phyloP scores from a whole-genome alignment of 495 filamentous ascomycete species.

The Tuber magnatum region DNA sequence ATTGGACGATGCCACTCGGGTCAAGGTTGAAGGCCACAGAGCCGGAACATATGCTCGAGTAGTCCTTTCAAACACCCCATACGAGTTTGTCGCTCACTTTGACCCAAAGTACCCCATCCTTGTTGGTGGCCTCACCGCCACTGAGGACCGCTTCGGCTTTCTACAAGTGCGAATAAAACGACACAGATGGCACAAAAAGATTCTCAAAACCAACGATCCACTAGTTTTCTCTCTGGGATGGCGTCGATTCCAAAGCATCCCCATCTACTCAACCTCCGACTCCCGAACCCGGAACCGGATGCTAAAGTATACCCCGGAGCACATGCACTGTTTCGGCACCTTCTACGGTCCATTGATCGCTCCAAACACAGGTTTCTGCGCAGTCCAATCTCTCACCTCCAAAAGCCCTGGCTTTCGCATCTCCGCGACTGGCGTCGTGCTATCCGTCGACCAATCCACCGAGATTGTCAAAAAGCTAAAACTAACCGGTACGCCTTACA shows the following conservation, averaged over 20 bases:
- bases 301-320: constrained; percentile 95
- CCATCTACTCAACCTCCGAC: constrained; percentile 90
- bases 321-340: constrained; percentile 95
- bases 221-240: constrained; percentile 97
- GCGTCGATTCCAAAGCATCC: constrained; percentile 86
- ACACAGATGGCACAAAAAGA: constrained; percentile 98
- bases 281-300: constrained; percentile 88
- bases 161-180: constrained; percentile 93
- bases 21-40: constrained; percentile 76
- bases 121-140: constrained; percentile 79
- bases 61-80: constrained; percentile 77
- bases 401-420: constrained; percentile 87
- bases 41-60: constrained; percentile 93
- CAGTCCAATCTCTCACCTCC: constrained; percentile 83
- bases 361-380: constrained; percentile 91
- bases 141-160: constrained; percentile 90
- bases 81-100: constrained; percentile 86
- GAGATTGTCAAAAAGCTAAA: constrained; percentile 99
- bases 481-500: constrained; percentile 81
- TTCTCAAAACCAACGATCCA: constrained; percentile 93
- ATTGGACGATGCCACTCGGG: constrained; percentile 70
- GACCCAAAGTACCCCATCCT: constrained; percentile 77
- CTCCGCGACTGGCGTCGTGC: constrained; percentile 83
- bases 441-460: constrained; percentile 83
- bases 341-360: constrained; percentile 93